A percentile compares a stretch with the other conserved stretches of the same genome.
phyloP scores from a whole-genome alignment of 108 stramenopile genomes.

The Fragilariopsis cylindrus region DNA sequence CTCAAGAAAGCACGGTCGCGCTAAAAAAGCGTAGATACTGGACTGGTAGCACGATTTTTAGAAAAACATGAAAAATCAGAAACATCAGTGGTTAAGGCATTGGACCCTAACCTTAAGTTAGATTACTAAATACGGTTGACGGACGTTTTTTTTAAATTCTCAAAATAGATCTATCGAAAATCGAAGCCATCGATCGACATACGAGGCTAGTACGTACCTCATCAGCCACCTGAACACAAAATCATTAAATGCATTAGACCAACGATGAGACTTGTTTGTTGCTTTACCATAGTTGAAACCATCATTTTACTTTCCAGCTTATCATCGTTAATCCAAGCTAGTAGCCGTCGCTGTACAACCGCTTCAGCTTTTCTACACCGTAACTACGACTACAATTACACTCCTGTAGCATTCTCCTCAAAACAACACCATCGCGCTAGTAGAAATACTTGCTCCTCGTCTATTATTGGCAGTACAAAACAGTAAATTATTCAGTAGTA shows the following conservation, averaged over 20 bases:
- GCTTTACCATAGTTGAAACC: background rate
- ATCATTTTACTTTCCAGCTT: background rate
- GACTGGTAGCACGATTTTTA: too few species aligned
- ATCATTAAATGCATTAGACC: background rate
- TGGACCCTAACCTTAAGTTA: too few species aligned
- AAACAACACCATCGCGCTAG: background rate
- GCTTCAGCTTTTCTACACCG: conserved; percentile 9
- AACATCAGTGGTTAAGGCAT: too few species aligned
- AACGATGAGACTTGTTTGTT: conserved; percentile 1
- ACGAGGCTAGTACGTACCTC: too few species aligned
- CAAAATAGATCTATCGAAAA: background rate
- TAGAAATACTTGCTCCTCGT: background rate
- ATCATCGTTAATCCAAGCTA: background rate
- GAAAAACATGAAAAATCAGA: too few species aligned
- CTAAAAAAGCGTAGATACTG: background rate
- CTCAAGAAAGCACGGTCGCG: background rate
- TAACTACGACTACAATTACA: background rate
- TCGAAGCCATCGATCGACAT: background rate
- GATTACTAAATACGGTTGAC: too few species aligned
- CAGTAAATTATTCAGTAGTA: conserved; percentile 1
- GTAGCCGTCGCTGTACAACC: conserved; percentile 1
- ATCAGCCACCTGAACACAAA: background rate
- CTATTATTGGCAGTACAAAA: background rate
- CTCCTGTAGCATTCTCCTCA: background rate
- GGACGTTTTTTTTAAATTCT: too few species aligned